Evolutionary conservation across 805 yeast species (phyloP).

Genomic region (Yarrowia bubula): DNA sequence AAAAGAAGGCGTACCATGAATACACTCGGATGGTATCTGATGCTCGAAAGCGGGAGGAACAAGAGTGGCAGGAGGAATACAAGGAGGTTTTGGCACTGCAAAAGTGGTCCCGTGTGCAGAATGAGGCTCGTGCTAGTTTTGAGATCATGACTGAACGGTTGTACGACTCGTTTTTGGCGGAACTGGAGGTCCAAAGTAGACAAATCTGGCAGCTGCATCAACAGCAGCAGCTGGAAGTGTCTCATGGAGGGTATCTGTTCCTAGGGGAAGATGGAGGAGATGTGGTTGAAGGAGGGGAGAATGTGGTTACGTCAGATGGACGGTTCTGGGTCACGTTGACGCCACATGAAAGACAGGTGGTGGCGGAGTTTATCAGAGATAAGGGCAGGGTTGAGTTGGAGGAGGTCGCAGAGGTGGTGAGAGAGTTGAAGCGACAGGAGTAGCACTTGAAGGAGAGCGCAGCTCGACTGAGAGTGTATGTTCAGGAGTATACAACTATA

Average conservation of each 20-base stretch:
- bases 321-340: slow-evolving; percentile 16
- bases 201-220: not conserved
- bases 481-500: too few relatives aligned
- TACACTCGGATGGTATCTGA: slow-evolving; percentile 13
- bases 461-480: too few relatives aligned
- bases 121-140: not conserved
- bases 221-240: not conserved
- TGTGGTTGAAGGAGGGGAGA: not conserved
- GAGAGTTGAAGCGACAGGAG: slow-evolving; percentile 2
- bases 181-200: not conserved
- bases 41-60: slow-evolving; percentile 12
- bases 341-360: not conserved
- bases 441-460: too few relatives aligned
- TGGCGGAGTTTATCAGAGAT: not conserved
- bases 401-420: slow-evolving; percentile 10
- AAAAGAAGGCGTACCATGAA: slow-evolving; percentile 22
- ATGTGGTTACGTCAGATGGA: slow-evolving; percentile 4
- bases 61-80: slow-evolving; percentile 19
- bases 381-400: slow-evolving; percentile 6
- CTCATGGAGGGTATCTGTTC: not conserved
- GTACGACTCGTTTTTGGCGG: not conserved
- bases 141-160: not conserved
- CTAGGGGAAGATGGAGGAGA: not conserved
- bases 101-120: not conserved
- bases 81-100: slow-evolving; percentile 7